A percentile compares a stretch with the other conserved stretches of the same genome.
Conservation (phyloP, 345 rosid genomes). For the Syzygium jambos region DNA sequence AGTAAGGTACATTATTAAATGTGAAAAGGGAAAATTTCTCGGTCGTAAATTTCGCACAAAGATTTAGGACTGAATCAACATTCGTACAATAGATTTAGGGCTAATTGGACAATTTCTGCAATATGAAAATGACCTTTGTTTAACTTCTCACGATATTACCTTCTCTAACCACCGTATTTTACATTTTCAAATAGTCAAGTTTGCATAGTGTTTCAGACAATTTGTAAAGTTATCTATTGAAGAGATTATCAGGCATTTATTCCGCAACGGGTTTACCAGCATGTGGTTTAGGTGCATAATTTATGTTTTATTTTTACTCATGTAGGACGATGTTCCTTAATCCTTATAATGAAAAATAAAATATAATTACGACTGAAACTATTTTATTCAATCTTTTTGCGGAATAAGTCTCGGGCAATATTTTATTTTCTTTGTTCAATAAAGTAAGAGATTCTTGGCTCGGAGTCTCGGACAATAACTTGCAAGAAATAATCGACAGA, state of each 20-base stretch:
- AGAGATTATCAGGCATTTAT: accelerated
- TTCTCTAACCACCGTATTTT: neutral
- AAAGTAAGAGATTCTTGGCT: neutral
- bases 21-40: neutral
- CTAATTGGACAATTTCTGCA: no score
- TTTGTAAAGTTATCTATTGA: neutral
- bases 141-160: neutral
- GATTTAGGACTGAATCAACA: neutral
- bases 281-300: neutral
- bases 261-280: neutral
- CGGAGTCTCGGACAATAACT: neutral
- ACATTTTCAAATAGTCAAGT: neutral
- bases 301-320: neutral
- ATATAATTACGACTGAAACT: no score
- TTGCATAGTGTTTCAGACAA: neutral
- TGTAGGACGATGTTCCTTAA: neutral
- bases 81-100: neutral
- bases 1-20: neutral
- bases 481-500: neutral
- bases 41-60: neutral
- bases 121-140: neutral
- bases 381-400: no score
- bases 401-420: neutral
- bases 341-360: neutral
- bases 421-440: neutral